Evolutionary conservation across 1,284 basidiomycete species (phyloP), one percentile per base, ranked within the genome.

Genomic region (Schizophyllum amplum): DNA sequence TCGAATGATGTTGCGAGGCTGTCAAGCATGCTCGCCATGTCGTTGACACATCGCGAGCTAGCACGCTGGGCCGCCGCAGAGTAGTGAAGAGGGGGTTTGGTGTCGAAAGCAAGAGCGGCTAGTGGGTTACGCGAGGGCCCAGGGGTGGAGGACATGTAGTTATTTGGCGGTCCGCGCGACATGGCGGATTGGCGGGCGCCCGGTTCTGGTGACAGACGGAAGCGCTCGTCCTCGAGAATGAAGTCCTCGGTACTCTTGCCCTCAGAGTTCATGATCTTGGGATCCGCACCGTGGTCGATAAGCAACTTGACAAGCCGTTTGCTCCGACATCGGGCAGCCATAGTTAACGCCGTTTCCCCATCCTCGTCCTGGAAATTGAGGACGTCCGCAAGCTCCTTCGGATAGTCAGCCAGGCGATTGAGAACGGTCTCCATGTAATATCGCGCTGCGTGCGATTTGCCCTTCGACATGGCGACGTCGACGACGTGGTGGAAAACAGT

Each of bases 311-410:
- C 95, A 17, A 99, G 81, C n/a, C 95, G 86, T 73, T 98, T 97
- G 70, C 92, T 95, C 57, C 97, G 79, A 66, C 96, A 98, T 42
- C 97, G 82, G 4, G 97, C 97, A 23, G 97, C 96, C 79, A 99
- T 86, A 1, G 97, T 99, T 58, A 99, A 74, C 9, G 97, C 94
- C 13, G 97, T 98, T 75, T 99, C 97, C 27, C 96, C 96, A 64
- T 99, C 97, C 68, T 98, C 94, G 69, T 99, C 97, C 70, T 97
- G 97, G 72, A 99, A 99, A 69, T 99, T 99, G 73, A 99, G 93
- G 53, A 99, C 94, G 68, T 99, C 97, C 42, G 94, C 93, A 17
- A 99, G 77, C 71, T 99, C 97, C 65, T 92, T 90, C 1, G 96
- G 95, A 72, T 94, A 99, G 68, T 98, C 94, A n/a, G 90, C 80